phyloP scores from a whole-genome alignment of 2,329 filamentous ascomycete species.

The Cladosporium colombiae region DNA sequence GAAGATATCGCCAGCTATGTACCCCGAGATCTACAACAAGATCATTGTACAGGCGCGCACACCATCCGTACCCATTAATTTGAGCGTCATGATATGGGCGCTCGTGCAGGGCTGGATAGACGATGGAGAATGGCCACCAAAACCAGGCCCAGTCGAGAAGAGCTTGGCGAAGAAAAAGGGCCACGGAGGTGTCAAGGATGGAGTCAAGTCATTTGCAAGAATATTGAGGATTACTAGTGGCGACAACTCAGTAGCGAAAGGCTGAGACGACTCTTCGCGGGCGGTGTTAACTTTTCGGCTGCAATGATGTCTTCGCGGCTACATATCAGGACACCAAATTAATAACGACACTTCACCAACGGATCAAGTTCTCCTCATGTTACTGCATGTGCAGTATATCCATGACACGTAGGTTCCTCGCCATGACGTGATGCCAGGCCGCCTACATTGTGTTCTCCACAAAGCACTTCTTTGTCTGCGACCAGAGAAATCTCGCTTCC shows the following conservation, averaged over 20 bases:
- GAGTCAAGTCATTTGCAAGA: slow-evolving; percentile 45
- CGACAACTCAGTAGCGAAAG: slow-evolving; percentile 12
- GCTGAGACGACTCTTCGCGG: neutral
- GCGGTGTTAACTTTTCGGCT: neutral
- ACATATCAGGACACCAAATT: neutral
- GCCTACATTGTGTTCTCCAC: neutral
- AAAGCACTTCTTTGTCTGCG: neutral
- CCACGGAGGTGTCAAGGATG: neutral
- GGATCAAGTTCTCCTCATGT: neutral
- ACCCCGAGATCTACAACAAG: slow-evolving; percentile 85
- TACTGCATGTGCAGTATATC: neutral
- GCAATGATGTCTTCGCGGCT: neutral
- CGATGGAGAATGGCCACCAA: slow-evolving; percentile 89
- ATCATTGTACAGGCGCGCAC: slow-evolving; percentile 78
- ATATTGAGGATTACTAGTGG: slow-evolving; percentile 40
- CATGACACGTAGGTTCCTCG: neutral
- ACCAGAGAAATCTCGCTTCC: neutral
- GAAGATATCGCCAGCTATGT: slow-evolving; percentile 71
- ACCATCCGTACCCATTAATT: slow-evolving; percentile 84
- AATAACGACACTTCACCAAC: slow-evolving; percentile 2
- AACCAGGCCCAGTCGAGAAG: slow-evolving; percentile 52
- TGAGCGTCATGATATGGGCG: slow-evolving; percentile 75
- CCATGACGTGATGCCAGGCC: slow-evolving; percentile 3
- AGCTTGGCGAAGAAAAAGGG: slow-evolving; percentile 42
- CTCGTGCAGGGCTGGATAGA: slow-evolving; percentile 91